Evolutionary conservation across 2,329 filamentous ascomycete genomes (phyloP).

Genomic region (Talaromyces pinophilus): DNA sequence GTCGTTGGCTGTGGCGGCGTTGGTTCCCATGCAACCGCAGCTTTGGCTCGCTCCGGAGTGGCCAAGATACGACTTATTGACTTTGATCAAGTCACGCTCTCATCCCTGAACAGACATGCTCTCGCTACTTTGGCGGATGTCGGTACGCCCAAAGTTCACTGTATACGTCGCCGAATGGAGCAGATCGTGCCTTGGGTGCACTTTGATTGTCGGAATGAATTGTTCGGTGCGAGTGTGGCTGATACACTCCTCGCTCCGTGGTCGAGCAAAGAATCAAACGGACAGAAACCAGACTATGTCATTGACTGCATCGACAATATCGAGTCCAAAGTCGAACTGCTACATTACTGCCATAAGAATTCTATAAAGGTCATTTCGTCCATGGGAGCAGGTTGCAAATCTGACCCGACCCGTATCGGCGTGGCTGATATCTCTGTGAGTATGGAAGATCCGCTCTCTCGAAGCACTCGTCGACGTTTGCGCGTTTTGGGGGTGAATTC

Average conservation of each 20-base stretch:
- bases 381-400: constrained; percentile 97
- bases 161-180: constrained; percentile 74
- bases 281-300: constrained; percentile 74
- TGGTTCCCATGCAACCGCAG: constrained; percentile 84
- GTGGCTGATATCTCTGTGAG: constrained; percentile 89
- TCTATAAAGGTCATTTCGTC: constrained; percentile 82
- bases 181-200: constrained; percentile 89
- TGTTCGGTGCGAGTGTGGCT: constrained; percentile 72
- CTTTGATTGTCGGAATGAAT: constrained; percentile 82
- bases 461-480: constrained; percentile 76
- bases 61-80: constrained; percentile 86
- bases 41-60: constrained; percentile 85
- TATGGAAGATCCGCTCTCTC: constrained; percentile 84
- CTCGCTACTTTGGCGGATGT: constrained; percentile 93
- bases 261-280: constrained; percentile 46
- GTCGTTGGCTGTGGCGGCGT: constrained; percentile 94
- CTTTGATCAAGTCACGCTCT: constrained; percentile 96
- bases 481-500: constrained; percentile 74
- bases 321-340: constrained; percentile 86
- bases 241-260: constrained; percentile 67
- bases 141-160: constrained; percentile 86
- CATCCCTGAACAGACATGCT: constrained; percentile 92
- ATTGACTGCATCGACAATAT: constrained; percentile 99
- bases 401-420: constrained; percentile 76
- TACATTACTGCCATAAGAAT: constrained; percentile 82